A percentile compares a stretch with the other conserved stretches of the same genome.
Evolutionary conservation across 345 rosid genomes (phyloP).

Genomic region (Aquilaria malaccensis): DNA sequence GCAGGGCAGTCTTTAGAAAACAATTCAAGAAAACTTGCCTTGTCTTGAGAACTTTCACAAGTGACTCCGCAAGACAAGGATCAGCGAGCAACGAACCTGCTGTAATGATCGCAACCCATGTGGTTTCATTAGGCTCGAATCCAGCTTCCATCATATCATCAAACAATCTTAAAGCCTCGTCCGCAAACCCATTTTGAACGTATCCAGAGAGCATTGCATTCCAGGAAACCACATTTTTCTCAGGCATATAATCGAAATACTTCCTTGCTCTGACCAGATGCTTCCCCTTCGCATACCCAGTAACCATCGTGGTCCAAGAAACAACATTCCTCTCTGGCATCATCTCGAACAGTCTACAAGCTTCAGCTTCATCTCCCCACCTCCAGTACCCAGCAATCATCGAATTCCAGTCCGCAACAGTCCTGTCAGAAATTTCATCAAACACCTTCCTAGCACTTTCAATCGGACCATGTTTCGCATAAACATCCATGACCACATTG

Average conservation of each 20-base stretch:
- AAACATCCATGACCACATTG: constrained; percentile 29
- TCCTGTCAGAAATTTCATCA: constrained; percentile 46
- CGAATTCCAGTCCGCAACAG: constrained; percentile 39
- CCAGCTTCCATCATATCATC: constrained; percentile 33
- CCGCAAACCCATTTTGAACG: constrained; percentile 32
- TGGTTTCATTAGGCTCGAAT: constrained; percentile 33
- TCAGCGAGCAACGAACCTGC: constrained; percentile 33
- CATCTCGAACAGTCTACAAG: constrained; percentile 24
- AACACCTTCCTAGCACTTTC: constrained; percentile 38
- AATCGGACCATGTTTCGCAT: constrained; percentile 20
- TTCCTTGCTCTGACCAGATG: constrained; percentile 33
- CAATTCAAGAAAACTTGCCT: constrained; percentile 19
- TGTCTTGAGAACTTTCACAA: constrained; percentile 19
- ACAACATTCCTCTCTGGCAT: constrained; percentile 29
- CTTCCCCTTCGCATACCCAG: constrained; percentile 27
- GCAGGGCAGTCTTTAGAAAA: constrained; percentile 40
- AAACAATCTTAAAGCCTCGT: constrained; percentile 37
- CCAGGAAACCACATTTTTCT: constrained; percentile 41
- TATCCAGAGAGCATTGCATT: constrained; percentile 54
- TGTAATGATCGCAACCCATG: constrained; percentile 42
- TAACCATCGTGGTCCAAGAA: constrained; percentile 43
- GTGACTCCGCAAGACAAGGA: constrained; percentile 30
- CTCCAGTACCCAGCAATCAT: constrained; percentile 44
- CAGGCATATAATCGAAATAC: constrained; percentile 39
- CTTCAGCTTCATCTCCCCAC: constrained; percentile 28